Conservation (phyloP, 148 eudicot species). For the Diospyros kaki region DNA sequence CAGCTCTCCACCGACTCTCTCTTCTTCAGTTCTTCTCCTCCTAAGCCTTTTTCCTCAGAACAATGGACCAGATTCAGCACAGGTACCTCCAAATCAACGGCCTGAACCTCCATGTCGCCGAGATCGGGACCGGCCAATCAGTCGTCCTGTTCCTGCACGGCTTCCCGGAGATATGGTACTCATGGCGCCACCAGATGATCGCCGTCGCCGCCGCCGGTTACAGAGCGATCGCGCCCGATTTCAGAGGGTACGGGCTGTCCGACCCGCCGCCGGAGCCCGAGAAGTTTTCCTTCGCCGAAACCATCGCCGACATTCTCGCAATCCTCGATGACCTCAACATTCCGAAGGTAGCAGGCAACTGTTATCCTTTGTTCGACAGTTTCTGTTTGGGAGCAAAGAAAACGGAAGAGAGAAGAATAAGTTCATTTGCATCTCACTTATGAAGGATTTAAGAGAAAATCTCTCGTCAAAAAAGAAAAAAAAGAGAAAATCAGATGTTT, state of each 20-base stretch:
- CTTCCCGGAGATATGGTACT: conserved; percentile 38
- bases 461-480: neutral
- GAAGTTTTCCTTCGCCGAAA: conserved; percentile 28
- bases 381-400: neutral
- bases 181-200: conserved; percentile 35
- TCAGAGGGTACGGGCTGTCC: conserved; percentile 46
- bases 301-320: conserved; percentile 31
- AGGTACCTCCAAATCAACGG: conserved; percentile 20
- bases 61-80: conserved; percentile 35
- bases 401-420: neutral
- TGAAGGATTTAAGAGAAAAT: neutral
- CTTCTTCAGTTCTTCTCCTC: too few relatives aligned
- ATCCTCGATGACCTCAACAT: conserved; percentile 33
- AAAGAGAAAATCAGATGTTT: too few relatives aligned
- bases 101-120: conserved; percentile 32
- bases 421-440: neutral
- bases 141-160: conserved; percentile 29
- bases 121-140: conserved; percentile 21
- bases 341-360: conserved; percentile 25
- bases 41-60: too few relatives aligned
- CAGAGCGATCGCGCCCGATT: conserved; percentile 33
- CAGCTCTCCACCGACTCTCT: too few relatives aligned
- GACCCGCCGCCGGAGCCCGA: conserved; percentile 47
- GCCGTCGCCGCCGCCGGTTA: conserved; percentile 26
- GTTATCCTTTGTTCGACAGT: neutral